Base-by-base conservation (phyloP, 331 rosid genomes). In the Cydonia oblonga region DNA sequence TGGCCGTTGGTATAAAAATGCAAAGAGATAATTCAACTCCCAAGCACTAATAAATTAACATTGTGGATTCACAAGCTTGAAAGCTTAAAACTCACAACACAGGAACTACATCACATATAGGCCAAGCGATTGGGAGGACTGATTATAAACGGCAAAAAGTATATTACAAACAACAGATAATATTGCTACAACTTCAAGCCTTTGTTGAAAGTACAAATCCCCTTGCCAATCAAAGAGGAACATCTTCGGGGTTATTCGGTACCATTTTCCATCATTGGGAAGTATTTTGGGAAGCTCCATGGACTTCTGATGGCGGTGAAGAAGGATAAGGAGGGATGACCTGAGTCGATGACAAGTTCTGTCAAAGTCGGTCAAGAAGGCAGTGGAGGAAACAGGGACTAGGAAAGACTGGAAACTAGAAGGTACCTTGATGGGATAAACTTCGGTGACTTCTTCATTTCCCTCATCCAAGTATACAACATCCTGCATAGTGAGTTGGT, bases 401-500 rank as follows among this genome's bases (percentile, higher is more conserved):
- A 9, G 66, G 49, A 15, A 59, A 23, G 75, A 53, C 66, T 73
- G 26, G 89, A 80, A 22, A 83, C 81, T 15, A 38, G 74, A 71
- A 64, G 83, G 78, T 18, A 83, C 75, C 76, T 83, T 85, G 22
- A 85, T 83, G 75, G 97, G 98, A 80, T 93, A 89, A 42, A 93
- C 96, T 81, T 93, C 98, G 0, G 89, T 86, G 28, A 93, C 93
- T 86, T 93, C 97, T 81, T 91, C 98, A 0, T 76, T 91, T 66
- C 87, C 80, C 84, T 93, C 98, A 54, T 93, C 97, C 19, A 91
- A 75, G 88, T 93, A 93, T 76, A 93, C 86, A 42, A 93, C 98
- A 77, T 93, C 98, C 77, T 93, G 97, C 97, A 93, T 93, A 2
- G 97, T 93, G 58, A 93, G 97, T 80, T 93, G 98, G 79, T 93